Evolutionary conservation across 768 basidiomycete species (phyloP).

Genomic region (Serendipita sp.): DNA sequence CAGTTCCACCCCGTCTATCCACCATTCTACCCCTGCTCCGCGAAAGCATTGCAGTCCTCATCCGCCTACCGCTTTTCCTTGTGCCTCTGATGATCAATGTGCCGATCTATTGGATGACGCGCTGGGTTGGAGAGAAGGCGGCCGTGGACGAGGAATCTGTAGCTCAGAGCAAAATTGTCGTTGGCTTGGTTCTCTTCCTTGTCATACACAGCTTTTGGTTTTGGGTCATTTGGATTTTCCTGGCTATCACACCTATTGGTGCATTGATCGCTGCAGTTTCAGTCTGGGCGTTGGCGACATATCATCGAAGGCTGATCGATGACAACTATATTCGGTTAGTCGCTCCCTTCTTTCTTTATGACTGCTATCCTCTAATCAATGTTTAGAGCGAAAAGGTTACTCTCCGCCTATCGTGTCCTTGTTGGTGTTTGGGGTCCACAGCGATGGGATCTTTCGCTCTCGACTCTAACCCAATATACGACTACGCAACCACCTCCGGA

Average conservation of each 20-base stretch:
- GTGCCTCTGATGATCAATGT: constrained; percentile 69
- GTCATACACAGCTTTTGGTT: constrained; percentile 73
- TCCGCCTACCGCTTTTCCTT: constrained; percentile 78
- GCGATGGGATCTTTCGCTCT: constrained; percentile 60
- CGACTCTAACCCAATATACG: constrained; percentile 60
- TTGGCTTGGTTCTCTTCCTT: constrained; percentile 58
- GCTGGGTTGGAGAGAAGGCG: constrained; percentile 51
- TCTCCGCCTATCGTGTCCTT: constrained; percentile 92
- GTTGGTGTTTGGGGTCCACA: constrained; percentile 87
- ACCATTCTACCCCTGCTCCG: constrained; percentile 66
- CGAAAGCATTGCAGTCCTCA: constrained; percentile 52
- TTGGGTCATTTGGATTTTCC: constrained; percentile 68
- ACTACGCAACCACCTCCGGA: constrained; percentile 47
- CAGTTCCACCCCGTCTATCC: constrained; percentile 68
- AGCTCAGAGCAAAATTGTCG: constrained; percentile 92
- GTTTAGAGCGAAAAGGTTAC: constrained; percentile 61
- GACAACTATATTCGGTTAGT: constrained; percentile 30
- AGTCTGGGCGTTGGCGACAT: constrained; percentile 65
- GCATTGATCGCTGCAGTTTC: constrained; percentile 50
- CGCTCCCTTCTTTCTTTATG: background rate
- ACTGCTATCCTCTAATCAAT: constrained; percentile 12
- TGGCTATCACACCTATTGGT: constrained; percentile 61
- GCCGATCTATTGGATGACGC: constrained; percentile 73
- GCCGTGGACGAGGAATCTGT: constrained; percentile 84
- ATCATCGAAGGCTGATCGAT: constrained; percentile 77